Base-by-base conservation (phyloP, 1,284 basidiomycete genomes). In the Coniferiporia sulphurascens region DNA sequence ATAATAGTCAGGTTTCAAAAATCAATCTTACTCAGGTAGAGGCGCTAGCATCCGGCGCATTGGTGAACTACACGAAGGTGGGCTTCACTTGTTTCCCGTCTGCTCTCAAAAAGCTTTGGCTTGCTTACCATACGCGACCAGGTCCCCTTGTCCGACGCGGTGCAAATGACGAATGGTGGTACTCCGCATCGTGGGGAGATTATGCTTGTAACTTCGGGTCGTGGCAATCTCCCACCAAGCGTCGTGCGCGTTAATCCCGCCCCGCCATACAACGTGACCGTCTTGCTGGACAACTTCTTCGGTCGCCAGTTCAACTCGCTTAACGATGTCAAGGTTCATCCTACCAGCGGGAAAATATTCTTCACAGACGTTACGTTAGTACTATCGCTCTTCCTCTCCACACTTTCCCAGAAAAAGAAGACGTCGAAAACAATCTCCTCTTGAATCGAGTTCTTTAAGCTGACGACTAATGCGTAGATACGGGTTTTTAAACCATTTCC, bases 291-390 rank as follows among this genome's bases (percentile, higher is more conserved):
- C 73, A 90, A 87, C 71, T 86, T 77, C 68, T 87, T 81, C 65
- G 90, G 90, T 3, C 76, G 87, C 9, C 88, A 91, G 66, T 93
- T 92, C 74, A 91, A 89, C 72, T 88, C 88, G 1, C 72, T 91
- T 55, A 91, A 93, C 69, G 91, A 93, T 68, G 74, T 87, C 59
- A 89, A 87, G 66, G 75, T 91, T 2, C 86, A 90, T 61, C 86
- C 86, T 0, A 66, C 63, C 15, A 84, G 77, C 55, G 81, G 81
- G 12, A 81, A 79, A 51, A 68, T 89, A 8, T 90, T 85, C 72
- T 89, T 90, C 72, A 88, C 86, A 0, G 91, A 92, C 68, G 77
- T 79, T 6, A 75, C 72, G 83, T 90, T 65, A 45, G 81, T 76
- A n/a, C 4, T 15, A 54, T n/a, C 17, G 9, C 50, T 19, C 34